Percentiles rank a stretch among this genome's conserved stretches.
These are phyloP conservation scores for Malus fusca DNA, from an alignment of 306 rosid species.

Conservation along the genomic window DNA sequence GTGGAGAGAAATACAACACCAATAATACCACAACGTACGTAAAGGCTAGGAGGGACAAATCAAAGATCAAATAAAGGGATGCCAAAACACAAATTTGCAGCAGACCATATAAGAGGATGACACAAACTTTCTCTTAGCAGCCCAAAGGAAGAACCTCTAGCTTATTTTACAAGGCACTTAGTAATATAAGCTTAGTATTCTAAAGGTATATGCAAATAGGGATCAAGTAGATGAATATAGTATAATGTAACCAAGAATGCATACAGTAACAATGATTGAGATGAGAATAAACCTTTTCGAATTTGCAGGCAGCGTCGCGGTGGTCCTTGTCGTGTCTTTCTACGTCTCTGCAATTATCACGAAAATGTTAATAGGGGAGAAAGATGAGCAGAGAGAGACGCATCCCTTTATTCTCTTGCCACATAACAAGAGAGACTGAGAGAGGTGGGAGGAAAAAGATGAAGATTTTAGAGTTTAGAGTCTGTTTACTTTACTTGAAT, in stretches of 20 bases:
- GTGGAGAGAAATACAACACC: background rate
- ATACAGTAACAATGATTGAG: background rate
- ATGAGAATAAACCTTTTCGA: slow-evolving; percentile 21
- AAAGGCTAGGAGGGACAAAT: background rate
- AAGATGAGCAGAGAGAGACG: slow-evolving; percentile 9
- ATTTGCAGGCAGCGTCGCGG: background rate
- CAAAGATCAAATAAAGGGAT: background rate
- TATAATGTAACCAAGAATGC: slow-evolving; percentile 1
- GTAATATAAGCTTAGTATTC: background rate
- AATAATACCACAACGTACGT: too few relatives aligned
- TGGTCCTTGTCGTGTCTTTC: slow-evolving; percentile 17
- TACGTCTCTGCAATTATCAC: slow-evolving; percentile 7
- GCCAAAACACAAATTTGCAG: background rate
- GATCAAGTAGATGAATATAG: background rate
- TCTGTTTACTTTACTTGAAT: too few relatives aligned
- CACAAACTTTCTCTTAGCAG: background rate
- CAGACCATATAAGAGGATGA: background rate
- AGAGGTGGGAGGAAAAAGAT: background rate
- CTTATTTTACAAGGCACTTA: background rate
- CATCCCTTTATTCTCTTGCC: slow-evolving; percentile 24
- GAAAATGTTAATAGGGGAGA: background rate
- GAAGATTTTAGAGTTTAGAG: background rate
- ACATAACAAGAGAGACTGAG: background rate
- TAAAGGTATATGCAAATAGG: background rate
- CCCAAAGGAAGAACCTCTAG: background rate